Conservation (phyloP, 2,329 filamentous ascomycete genomes). For the Epichloe hybrida region DNA sequence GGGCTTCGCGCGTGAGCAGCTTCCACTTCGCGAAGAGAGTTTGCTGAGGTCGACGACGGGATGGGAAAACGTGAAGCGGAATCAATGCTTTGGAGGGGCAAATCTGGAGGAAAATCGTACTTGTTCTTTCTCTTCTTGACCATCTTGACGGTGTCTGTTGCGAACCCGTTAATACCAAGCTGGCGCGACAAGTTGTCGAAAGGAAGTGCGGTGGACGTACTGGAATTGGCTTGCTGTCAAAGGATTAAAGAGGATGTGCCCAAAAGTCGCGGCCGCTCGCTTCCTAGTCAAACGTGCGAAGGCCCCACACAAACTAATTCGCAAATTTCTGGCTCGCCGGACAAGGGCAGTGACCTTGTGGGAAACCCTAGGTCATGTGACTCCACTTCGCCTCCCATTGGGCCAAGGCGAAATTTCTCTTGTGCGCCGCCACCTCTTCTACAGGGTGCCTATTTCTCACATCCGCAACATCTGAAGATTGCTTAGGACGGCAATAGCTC, state of each 20-base stretch:
- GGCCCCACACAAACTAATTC: constrained; percentile 7
- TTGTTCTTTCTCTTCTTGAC: constrained; percentile 63
- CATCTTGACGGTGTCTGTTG: constrained; percentile 47
- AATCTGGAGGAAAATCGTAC: constrained; percentile 25
- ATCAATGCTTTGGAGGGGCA: not conserved
- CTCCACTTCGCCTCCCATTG: constrained; percentile 2
- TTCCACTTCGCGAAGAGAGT: constrained; percentile 6
- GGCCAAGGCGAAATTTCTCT: constrained; percentile 15
- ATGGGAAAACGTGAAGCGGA: not conserved
- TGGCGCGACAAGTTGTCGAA: constrained; percentile 8
- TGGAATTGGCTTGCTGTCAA: not conserved
- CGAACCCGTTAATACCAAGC: constrained; percentile 20
- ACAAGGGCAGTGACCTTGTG: constrained; percentile 10
- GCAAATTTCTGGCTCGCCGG: constrained; percentile 2
- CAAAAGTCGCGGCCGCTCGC: no score
- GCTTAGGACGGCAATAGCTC: constrained; percentile 48
- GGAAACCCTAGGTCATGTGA: constrained; percentile 17
- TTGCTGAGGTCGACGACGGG: constrained; percentile 1
- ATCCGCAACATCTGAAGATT: constrained; percentile 41
- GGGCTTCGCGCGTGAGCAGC: constrained; percentile 4
- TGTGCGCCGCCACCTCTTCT: constrained; percentile 17
- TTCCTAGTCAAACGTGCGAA: constrained; percentile 4
- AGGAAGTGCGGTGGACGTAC: constrained; percentile 11
- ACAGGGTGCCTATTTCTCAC: constrained; percentile 12
- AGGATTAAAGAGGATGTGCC: no score